Evolutionary conservation across 2,329 filamentous ascomycete genomes (phyloP), one percentile per base, ranked within the genome.

Genomic region (Colletotrichum sublineola): DNA sequence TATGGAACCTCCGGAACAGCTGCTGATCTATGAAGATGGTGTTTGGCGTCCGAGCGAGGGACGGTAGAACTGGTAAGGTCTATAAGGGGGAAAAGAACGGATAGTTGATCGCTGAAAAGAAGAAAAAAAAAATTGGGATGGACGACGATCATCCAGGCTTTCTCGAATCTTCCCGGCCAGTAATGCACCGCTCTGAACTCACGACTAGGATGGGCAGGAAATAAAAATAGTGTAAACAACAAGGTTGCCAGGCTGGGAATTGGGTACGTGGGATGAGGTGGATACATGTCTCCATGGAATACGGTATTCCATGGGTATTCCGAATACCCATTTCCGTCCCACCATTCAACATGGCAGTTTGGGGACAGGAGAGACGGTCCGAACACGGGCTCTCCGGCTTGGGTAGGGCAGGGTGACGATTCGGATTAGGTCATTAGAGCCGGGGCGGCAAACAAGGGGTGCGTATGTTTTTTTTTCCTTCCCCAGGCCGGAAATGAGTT

Each of bases 351-450:
- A 29, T 48, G 18, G 14, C 38, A 44, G 15, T 40, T 18, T n/a
- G 53, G 63, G 29, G 31, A 12, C 14, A 42, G 56, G 24, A 52
- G 24, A 52, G 64, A 53, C 57, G 42, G 36, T 71, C 68, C 42
- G 65, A 58, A 68, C 56, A 42, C 50, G n/a, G n/a, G 36, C 20
- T 18, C 31, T 57, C 12, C 29, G 9, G 31, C 20, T 7, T 36
- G 18, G 20, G 52, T 24, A 15, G 29, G 29, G 29, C 18, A 40
- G 40, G 15, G 14, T 42, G 18, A n/a, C 8, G 62, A 40, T 60
- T 12, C n/a, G 29, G 46, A 3, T 42, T 44, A 60, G 62, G 53
- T 29, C 55, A 56, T 36, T 20, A 18, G 5, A 36, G 61, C 42
- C 9, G 53, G 18, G 40, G 36, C 62, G 44, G 24, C 53, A 42